Conservation (phyloP, 78 protist species). For the Pelomyxa schiedti region DNA sequence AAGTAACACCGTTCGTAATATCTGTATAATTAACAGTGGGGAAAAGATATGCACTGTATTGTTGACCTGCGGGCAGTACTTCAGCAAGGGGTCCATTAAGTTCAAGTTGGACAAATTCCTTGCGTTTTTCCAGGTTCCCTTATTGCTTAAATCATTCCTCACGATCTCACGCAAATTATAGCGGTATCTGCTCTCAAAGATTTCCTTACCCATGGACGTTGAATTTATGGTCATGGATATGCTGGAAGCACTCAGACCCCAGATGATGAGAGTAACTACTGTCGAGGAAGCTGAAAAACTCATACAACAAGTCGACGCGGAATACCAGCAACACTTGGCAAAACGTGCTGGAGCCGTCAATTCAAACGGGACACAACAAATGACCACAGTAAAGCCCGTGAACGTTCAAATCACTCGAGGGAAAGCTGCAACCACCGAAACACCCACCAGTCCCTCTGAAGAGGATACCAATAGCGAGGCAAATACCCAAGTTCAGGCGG, state of each 20-base stretch:
- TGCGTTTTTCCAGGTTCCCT: not conserved
- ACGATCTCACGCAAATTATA: not conserved
- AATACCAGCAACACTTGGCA: not conserved
- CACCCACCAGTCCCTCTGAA: too few species aligned
- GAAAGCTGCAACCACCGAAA: not conserved
- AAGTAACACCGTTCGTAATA: not conserved
- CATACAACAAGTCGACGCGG: not conserved
- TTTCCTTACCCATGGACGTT: not conserved
- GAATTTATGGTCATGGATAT: not conserved
- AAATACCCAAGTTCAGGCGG: too few species aligned
- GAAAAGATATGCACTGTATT: not conserved
- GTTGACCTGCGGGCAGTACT: not conserved
- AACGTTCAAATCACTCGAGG: not conserved
- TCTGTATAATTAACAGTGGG: not conserved
- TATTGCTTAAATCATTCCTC: not conserved
- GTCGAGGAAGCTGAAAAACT: not conserved
- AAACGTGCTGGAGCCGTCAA: not conserved
- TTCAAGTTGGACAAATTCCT: not conserved
- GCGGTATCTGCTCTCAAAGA: not conserved
- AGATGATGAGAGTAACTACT: not conserved
- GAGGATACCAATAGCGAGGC: too few species aligned
- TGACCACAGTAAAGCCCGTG: not conserved
- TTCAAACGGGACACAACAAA: not conserved
- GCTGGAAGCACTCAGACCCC: not conserved
- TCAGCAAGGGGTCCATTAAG: not conserved